Conservation (phyloP, 768 basidiomycete genomes). For the Trametes sanguinea region DNA sequence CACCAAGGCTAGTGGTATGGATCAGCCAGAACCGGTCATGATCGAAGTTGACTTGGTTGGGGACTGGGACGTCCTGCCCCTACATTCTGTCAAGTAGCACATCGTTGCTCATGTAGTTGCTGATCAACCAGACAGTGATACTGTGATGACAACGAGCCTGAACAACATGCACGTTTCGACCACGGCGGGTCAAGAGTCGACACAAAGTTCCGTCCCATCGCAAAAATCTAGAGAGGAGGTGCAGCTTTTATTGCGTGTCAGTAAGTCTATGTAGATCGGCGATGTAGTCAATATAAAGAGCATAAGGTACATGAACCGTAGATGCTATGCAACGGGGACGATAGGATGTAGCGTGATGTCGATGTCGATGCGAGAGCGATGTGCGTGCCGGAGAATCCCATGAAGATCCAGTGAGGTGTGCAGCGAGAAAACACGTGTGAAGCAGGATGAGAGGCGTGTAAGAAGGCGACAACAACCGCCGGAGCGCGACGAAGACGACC, state of each 20-base stretch:
- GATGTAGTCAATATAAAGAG: conserved; percentile 21
- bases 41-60: too few relatives aligned
- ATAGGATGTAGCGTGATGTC: neutral
- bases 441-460: neutral
- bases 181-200: too few relatives aligned
- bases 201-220: too few relatives aligned
- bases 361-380: conserved; percentile 1
- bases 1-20: too few relatives aligned
- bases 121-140: too few relatives aligned
- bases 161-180: too few relatives aligned
- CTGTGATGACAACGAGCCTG: too few relatives aligned
- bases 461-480: neutral
- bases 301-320: conserved; percentile 20
- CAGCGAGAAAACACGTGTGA: neutral
- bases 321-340: neutral
- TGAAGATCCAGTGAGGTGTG: conserved; percentile 9
- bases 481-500: neutral
- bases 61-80: too few relatives aligned
- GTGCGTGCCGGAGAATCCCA: conserved; percentile 2
- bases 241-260: neutral
- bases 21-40: too few relatives aligned
- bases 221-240: conserved; percentile 9
- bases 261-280: conserved; percentile 10
- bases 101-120: too few relatives aligned
- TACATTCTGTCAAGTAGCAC: too few relatives aligned